Conservation (phyloP, 2,329 filamentous ascomycete species). For the Ophiognomonia clavigignenti-juglandacearum region DNA sequence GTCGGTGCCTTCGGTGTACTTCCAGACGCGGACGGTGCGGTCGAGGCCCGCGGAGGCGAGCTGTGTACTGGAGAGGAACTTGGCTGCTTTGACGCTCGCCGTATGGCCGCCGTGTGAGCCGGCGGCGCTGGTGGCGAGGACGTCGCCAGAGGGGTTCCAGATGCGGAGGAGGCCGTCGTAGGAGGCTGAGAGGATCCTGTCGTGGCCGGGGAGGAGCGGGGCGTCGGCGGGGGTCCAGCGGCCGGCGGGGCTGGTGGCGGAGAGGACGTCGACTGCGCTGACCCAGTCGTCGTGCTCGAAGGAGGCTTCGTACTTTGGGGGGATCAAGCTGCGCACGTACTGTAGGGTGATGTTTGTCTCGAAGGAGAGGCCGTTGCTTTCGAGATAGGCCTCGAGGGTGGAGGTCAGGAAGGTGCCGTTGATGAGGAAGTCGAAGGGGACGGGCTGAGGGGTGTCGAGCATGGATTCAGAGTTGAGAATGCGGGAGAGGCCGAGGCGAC, state of each 20-base stretch:
- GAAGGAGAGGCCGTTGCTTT: conserved; percentile 77
- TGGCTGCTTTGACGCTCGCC: conserved; percentile 73
- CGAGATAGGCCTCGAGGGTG: conserved; percentile 86
- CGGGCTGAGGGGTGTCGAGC: conserved; percentile 58
- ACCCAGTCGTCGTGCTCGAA: conserved; percentile 99
- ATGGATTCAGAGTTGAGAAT: conserved; percentile 69
- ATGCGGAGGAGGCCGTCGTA: conserved; percentile 86
- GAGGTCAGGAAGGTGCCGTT: conserved; percentile 89
- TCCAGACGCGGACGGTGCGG: conserved; percentile 83
- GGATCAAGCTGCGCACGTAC: conserved; percentile 88
- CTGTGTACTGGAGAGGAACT: conserved; percentile 73
- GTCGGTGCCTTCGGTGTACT: conserved; percentile 67
- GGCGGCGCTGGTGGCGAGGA: conserved; percentile 70
- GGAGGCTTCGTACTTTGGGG: conserved; percentile 81
- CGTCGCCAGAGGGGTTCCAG: conserved; percentile 84
- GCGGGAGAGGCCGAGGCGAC: conserved; percentile 65
- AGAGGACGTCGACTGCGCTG: conserved; percentile 77
- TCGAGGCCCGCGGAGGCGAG: conserved; percentile 82
- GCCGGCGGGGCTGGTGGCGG: conserved; percentile 57
- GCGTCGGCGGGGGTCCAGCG: conserved; percentile 48
- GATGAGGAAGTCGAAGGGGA: conserved; percentile 91
- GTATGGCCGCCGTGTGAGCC: conserved; percentile 67
- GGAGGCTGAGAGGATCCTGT: conserved; percentile 81
- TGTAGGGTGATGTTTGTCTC: conserved; percentile 85
- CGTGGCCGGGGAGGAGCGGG: conserved; percentile 48